These are phyloP conservation scores for Durusdinium trenchii DNA, from an alignment of 73 alveolate species.

Conservation along the genomic window DNA sequence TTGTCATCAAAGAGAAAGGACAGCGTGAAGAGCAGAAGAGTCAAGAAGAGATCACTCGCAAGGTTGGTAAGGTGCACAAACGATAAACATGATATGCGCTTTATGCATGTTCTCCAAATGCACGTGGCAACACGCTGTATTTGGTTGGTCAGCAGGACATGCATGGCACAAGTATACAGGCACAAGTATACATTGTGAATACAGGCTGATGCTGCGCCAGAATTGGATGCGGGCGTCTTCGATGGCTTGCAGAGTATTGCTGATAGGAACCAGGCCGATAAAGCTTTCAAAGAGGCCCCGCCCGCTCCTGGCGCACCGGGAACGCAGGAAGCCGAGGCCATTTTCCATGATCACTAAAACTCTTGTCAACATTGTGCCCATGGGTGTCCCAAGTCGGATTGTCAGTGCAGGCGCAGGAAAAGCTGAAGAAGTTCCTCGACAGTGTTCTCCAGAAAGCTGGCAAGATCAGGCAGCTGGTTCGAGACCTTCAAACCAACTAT, in stretches of 20 bases:
- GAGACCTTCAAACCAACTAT: neutral
- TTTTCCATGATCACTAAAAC: neutral
- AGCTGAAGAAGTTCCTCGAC: neutral
- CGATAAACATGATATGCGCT: too few relatives aligned
- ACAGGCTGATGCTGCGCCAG: neutral
- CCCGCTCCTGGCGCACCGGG: neutral
- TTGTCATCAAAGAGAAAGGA: neutral
- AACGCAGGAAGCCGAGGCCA: neutral
- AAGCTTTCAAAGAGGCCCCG: neutral
- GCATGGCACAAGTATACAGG: too few relatives aligned
- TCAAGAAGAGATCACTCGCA: neutral
- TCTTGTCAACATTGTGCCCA: too few relatives aligned
- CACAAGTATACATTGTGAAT: too few relatives aligned
- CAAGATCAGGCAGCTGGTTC: neutral
- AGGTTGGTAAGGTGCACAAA: neutral
- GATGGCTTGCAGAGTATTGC: neutral
- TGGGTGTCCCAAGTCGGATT: neutral
- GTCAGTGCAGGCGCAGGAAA: neutral
- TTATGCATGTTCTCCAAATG: too few relatives aligned
- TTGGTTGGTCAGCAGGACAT: too few relatives aligned
- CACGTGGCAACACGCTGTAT: too few relatives aligned
- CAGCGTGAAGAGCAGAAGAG: neutral
- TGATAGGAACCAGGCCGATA: neutral
- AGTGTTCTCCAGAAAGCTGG: constrained; percentile 2
- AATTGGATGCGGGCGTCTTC: neutral